A percentile compares a stretch with the other conserved stretches of the same genome.
Conservation (phyloP, 164 flowering plant genomes). For the Platanus orientalis region DNA sequence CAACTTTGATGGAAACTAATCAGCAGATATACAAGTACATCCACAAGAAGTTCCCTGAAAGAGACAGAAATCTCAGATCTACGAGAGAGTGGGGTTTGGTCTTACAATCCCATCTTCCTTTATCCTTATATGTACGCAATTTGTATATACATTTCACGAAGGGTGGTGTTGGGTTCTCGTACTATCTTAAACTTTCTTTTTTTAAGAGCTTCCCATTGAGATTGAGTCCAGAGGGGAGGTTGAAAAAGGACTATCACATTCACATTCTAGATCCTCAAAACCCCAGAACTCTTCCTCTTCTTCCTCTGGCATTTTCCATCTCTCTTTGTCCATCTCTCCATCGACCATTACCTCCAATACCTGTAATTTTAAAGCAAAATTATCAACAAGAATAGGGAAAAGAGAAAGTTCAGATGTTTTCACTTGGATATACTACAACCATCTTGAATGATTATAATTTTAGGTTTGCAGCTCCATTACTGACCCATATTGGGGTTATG, state of each 20-base stretch:
- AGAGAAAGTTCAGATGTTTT: not conserved
- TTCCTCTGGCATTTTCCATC: conserved; percentile 78
- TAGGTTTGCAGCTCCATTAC: too few relatives aligned
- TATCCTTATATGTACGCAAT: not conserved
- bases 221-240: conserved; percentile 45
- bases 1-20: not conserved
- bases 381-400: not conserved
- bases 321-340: conserved; percentile 42
- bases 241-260: conserved; percentile 46
- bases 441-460: too few relatives aligned
- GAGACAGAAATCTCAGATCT: not conserved
- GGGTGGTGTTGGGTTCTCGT: conserved; percentile 1
- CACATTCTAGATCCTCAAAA: conserved; percentile 82
- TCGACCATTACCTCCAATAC: conserved; percentile 58
- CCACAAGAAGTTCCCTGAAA: not conserved
- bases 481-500: too few relatives aligned
- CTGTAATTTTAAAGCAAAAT: conserved; percentile 28
- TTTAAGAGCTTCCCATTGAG: conserved; percentile 35
- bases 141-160: not conserved
- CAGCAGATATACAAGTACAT: not conserved
- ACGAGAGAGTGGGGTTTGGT: not conserved
- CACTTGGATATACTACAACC: not conserved
- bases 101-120: not conserved
- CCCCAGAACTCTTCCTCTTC: conserved; percentile 74
- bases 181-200: not conserved